Evolutionary conservation across 805 yeast species (phyloP).

Genomic region (Teunomyces funiuensis): DNA sequence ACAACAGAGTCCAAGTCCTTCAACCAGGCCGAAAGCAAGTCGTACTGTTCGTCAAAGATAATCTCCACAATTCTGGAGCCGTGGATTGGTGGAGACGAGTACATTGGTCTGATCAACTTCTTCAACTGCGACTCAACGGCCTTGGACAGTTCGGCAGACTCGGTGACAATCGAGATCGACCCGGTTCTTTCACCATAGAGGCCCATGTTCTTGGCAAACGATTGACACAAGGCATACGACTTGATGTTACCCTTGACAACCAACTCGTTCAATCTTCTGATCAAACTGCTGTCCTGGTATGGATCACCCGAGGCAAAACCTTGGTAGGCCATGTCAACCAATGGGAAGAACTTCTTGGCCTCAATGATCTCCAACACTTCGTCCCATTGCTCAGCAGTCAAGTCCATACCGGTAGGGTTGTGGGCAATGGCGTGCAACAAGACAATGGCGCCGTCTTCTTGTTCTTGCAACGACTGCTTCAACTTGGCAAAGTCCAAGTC

Average conservation of each 20-base stretch:
- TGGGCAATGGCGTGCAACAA: slow-evolving; percentile 94
- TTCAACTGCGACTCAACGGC: slow-evolving; percentile 78
- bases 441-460: slow-evolving; percentile 61
- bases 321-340: slow-evolving; percentile 93
- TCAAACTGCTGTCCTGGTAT: slow-evolving; percentile 59
- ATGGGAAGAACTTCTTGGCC: slow-evolving; percentile 64
- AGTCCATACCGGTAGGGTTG: slow-evolving; percentile 96
- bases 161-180: slow-evolving; percentile 64
- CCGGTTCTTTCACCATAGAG: slow-evolving; percentile 65
- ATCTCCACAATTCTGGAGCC: slow-evolving; percentile 87
- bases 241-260: slow-evolving; percentile 51
- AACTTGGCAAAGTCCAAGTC: slow-evolving; percentile 65
- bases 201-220: slow-evolving; percentile 51
- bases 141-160: slow-evolving; percentile 49
- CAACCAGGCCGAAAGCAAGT: slow-evolving; percentile 73
- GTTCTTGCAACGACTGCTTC: slow-evolving; percentile 54
- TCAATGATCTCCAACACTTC: slow-evolving; percentile 64
- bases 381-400: slow-evolving; percentile 78
- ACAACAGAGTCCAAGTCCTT: slow-evolving; percentile 77
- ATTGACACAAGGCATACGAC: slow-evolving; percentile 53
- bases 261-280: slow-evolving; percentile 46
- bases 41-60: slow-evolving; percentile 57
- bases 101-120: slow-evolving; percentile 78
- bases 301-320: slow-evolving; percentile 90
- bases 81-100: slow-evolving; percentile 93